These are phyloP conservation scores for Penicillium verrucosum DNA, from an alignment of 2,329 filamentous ascomycete genomes.

Conservation along the genomic window DNA sequence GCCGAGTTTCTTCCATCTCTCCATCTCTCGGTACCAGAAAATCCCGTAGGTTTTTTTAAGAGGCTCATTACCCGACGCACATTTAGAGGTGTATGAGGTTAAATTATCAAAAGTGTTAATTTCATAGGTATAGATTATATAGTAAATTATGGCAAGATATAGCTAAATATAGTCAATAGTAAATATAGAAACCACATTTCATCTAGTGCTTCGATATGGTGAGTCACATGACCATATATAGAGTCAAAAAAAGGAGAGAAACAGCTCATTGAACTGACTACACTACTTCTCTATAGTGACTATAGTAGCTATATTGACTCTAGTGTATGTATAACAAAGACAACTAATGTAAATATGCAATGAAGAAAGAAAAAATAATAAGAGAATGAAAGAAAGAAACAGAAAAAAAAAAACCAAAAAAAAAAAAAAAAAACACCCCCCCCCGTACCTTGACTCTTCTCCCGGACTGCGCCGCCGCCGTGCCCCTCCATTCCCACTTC, in stretches of 20 bases:
- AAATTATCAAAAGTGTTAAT: not conserved
- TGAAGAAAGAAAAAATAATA: not conserved
- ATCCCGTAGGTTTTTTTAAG: conserved; percentile 5
- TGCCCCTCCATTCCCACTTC: conserved; percentile 25
- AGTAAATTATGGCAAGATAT: not conserved
- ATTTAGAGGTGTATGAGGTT: not conserved
- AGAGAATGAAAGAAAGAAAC: not conserved
- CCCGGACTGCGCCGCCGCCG: conserved; percentile 34
- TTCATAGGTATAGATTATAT: not conserved
- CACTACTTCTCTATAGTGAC: not conserved
- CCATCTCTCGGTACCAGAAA: conserved; percentile 15
- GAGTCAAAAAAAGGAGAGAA: not conserved
- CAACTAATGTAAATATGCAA: not conserved
- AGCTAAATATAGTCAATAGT: not conserved
- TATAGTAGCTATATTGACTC: not conserved
- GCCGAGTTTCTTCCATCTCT: conserved; percentile 12
- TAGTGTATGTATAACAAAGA: not conserved
- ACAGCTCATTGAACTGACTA: not conserved
- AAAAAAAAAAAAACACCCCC: not conserved
- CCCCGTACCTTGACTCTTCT: not conserved
- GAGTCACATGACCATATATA: conserved; percentile 12
- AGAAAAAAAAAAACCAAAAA: not conserved
- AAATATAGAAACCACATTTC: not conserved
- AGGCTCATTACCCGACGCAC: conserved; percentile 6
- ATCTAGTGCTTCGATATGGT: not conserved